Percentiles rank a stretch among this genome's conserved stretches.
Evolutionary conservation across 257 asterid genomes (phyloP).

Genomic region (Leonotis leonurus): DNA sequence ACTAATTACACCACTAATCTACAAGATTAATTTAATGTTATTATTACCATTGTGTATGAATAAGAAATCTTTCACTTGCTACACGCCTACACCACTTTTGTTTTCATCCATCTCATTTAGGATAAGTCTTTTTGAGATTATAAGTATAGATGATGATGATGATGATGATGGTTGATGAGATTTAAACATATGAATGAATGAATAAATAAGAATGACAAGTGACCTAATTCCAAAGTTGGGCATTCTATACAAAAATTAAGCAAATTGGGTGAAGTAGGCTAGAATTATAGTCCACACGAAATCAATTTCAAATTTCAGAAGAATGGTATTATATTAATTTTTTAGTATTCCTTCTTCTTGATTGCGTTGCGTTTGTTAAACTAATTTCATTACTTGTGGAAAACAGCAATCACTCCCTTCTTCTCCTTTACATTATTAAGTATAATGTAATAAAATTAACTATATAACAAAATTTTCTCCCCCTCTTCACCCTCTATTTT

Average conservation of each 20-base stretch:
- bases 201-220: constrained; percentile 8
- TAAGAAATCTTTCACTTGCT: background rate
- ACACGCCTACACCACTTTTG: too few species aligned
- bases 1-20: too few species aligned
- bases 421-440: too few species aligned
- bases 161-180: too few species aligned
- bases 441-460: too few species aligned
- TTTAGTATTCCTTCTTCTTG: background rate
- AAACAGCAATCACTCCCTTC: background rate
- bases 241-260: background rate
- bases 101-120: background rate
- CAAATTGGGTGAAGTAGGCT: constrained; percentile 15
- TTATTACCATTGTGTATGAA: too few species aligned
- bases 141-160: background rate
- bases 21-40: background rate
- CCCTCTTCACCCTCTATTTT: too few species aligned
- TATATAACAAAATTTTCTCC: too few species aligned
- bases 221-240: constrained; percentile 13
- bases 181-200: background rate
- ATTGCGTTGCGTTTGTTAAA: constrained; percentile 1
- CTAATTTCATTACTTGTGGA: background rate
- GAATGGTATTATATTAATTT: too few species aligned
- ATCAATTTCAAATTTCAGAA: constrained; percentile 11
- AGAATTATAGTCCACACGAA: constrained; percentile 20
- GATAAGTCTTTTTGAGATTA: too few species aligned